Base-by-base conservation (phyloP, 441 rosid genomes). In the Sinapis alba region DNA sequence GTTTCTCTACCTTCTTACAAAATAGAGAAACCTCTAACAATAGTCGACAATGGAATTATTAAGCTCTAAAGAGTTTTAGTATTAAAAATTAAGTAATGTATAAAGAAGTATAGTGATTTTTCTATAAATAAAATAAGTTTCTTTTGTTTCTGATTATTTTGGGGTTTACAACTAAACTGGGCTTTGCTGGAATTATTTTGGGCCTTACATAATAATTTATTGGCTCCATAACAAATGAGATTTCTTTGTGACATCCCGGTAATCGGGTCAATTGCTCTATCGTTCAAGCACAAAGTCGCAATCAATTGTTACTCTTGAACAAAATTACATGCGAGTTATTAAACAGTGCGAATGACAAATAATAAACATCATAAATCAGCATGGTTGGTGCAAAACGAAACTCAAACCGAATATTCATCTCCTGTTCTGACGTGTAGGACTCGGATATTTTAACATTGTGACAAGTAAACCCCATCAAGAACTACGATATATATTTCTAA, bases 1-100 rank as follows among this genome's bases (percentile, higher is more conserved):
- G 21, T 28, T 41, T 51, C 67, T 16, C 67, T 13, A 64, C 80
- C 73, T 66, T 77, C 66, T 71, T 59, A 36, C 72, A 7, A 76
- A 12, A n/a, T 64, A 64, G 43, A 32, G 24, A 50, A 38, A 53
- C 20, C 62, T 70, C 62, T 23, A 70, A 57, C n/a, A 57, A 70
- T 63, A 76, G 75, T 21, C 24, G 16, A 56, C n/a, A 36, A 3
- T 36, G 43, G 43, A 36, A 32, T 32, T 32, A 32, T 32, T 10
- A 32, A 9, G 38, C 11, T 32, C n/a, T n/a, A n/a, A n/a, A n/a
- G n/a, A n/a, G n/a, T n/a, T n/a, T n/a, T n/a, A n/a, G n/a, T n/a
- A n/a, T n/a, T n/a, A n/a, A n/a, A n/a, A n/a, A n/a, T n/a, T n/a
- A n/a, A n/a, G n/a, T n/a, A n/a, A n/a, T n/a, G n/a, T n/a, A n/a